Conservation (phyloP, 768 basidiomycete species). For the Hygrocybe punicea region DNA sequence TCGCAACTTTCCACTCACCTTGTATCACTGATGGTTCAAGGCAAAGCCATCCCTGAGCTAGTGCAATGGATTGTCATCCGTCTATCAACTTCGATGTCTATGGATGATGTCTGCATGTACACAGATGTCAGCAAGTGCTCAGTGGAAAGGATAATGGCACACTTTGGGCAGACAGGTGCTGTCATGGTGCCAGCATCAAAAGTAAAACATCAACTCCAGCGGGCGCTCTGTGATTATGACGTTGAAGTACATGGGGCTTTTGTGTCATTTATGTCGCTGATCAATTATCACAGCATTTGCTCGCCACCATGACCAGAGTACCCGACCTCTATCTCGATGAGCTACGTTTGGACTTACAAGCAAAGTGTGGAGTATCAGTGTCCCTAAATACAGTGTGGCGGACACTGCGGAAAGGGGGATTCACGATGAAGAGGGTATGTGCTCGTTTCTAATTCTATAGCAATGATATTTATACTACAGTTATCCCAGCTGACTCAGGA, state of each 20-base stretch:
- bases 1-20: too few relatives aligned
- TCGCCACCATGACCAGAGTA: background rate
- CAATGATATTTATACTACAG: background rate
- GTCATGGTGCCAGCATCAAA: background rate
- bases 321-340: slow-evolving; percentile 2
- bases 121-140: slow-evolving; percentile 2
- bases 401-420: slow-evolving; percentile 14
- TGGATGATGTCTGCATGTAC: slow-evolving; percentile 5
- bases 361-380: slow-evolving; percentile 5
- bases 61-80: slow-evolving; percentile 6
- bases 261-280: background rate
- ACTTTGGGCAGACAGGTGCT: background rate
- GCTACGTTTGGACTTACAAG: background rate
- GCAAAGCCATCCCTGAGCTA: slow-evolving; percentile 1
- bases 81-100: background rate
- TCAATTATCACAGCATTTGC: background rate
- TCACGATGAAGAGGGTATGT: slow-evolving; percentile 19
- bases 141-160: slow-evolving; percentile 1
- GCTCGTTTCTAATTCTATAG: background rate
- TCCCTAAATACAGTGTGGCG: slow-evolving; percentile 14
- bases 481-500: background rate
- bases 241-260: background rate
- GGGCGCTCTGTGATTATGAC: background rate
- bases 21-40: background rate
- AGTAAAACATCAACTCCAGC: background rate